Evolutionary conservation across 163 green algal species (phyloP).

Genomic region (Prototheca stagnorum): DNA sequence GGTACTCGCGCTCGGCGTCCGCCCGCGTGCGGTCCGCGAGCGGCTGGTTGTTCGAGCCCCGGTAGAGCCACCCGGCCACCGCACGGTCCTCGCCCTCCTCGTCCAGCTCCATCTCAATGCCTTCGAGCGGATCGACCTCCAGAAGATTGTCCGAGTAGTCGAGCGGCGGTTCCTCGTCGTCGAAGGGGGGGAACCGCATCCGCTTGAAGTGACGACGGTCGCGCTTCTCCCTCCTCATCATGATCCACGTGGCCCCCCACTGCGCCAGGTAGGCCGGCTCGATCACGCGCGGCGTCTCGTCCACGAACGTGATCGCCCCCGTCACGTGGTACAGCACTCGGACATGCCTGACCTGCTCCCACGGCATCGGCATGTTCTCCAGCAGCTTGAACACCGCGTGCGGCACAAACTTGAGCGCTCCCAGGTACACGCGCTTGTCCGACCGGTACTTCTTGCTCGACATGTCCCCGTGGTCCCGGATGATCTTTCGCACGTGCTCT

Average conservation of each 20-base stretch:
- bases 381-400: slow-evolving; percentile 99
- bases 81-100: slow-evolving; percentile 78
- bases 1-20: too few species aligned
- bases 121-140: slow-evolving; percentile 87
- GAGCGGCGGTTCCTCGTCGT: slow-evolving; percentile 93
- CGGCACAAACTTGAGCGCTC: slow-evolving; percentile 97
- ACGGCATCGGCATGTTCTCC: slow-evolving; percentile 99
- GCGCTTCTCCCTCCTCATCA: slow-evolving; percentile 98
- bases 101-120: slow-evolving; percentile 95
- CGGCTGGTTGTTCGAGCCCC: not conserved
- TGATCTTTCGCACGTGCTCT: slow-evolving; percentile 97
- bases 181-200: slow-evolving; percentile 99
- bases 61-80: slow-evolving; percentile 49
- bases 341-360: slow-evolving; percentile 95
- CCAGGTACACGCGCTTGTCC: slow-evolving; percentile 98
- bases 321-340: slow-evolving; percentile 97
- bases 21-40: too few species aligned
- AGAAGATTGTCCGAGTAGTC: slow-evolving; percentile 97
- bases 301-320: slow-evolving; percentile 97
- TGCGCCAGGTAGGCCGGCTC: slow-evolving; percentile 94
- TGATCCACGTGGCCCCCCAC: slow-evolving; percentile 99
- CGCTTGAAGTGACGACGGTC: slow-evolving; percentile 99
- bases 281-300: slow-evolving; percentile 93
- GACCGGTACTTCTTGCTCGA: slow-evolving; percentile 86
- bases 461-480: slow-evolving; percentile 98